Evolutionary conservation across 2,329 filamentous ascomycete genomes (phyloP).

Genomic region (Sclerotinia minor): DNA sequence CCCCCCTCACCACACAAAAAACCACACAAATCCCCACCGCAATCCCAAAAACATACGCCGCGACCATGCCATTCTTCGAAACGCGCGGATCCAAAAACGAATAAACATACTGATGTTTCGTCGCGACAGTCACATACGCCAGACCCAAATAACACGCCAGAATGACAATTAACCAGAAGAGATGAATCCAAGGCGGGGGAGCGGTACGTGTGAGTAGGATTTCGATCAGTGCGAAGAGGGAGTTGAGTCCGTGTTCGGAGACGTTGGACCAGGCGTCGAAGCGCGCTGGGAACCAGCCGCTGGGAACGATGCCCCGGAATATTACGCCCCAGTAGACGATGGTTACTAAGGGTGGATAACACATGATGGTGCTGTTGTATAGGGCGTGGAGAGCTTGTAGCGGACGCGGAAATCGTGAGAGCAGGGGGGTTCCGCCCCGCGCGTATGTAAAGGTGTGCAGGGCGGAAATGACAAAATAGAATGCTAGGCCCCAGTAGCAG

Average conservation of each 20-base stretch:
- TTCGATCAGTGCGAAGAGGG: constrained; percentile 72
- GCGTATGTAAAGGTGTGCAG: constrained; percentile 70
- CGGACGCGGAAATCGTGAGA: constrained; percentile 59
- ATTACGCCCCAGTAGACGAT: constrained; percentile 69
- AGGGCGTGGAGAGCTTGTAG: constrained; percentile 66
- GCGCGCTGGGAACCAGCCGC: constrained; percentile 44
- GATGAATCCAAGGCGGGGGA: constrained; percentile 62
- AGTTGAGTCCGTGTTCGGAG: constrained; percentile 75
- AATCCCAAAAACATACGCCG: constrained; percentile 38
- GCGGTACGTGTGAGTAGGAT: constrained; percentile 66
- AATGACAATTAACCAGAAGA: constrained; percentile 68
- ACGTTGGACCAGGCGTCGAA: constrained; percentile 65
- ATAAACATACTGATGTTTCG: constrained; percentile 75
- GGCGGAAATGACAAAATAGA: constrained; percentile 71
- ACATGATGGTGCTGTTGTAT: constrained; percentile 62
- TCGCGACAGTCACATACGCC: constrained; percentile 70
- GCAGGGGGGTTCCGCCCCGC: constrained; percentile 54
- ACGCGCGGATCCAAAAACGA: constrained; percentile 65
- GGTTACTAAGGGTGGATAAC: constrained; percentile 68
- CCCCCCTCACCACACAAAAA: constrained; percentile 31
- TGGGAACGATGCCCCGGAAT: constrained; percentile 47
- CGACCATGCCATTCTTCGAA: constrained; percentile 31
- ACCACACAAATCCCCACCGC: constrained; percentile 35
- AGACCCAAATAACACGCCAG: constrained; percentile 71
- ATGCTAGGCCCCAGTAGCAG: constrained; percentile 79